Base-by-base conservation (phyloP, 2,329 filamentous ascomycete genomes). In the Penicillium frequentans region DNA sequence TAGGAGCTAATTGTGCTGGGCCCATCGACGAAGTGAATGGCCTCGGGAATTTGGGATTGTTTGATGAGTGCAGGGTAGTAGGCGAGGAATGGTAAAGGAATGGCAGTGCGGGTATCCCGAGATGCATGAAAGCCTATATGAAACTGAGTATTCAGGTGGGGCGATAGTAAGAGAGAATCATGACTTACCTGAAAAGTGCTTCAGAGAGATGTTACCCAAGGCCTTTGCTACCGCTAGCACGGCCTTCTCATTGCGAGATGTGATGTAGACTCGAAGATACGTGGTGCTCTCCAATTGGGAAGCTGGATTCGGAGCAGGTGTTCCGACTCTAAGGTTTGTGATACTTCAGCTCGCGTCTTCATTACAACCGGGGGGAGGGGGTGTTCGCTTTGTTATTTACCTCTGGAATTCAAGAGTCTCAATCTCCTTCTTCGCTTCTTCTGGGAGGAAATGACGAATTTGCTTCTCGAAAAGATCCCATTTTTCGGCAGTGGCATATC, bases 401-500 rank as follows among this genome's bases (percentile, higher is more conserved):
- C 77, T 67, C 64, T 84, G 81, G 51, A 84, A 84, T 37, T 84
- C 81, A n/a, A 85, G 70, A 3, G 81, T 67, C 53, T 83, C 77
- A 45, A 83, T 74, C 33, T 77, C 69, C 21, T 78, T 69, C 24
- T 72, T 55, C 5, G 75, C 68, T 1, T 71, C 72, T 27, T 77
- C 68, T n/a, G 74, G 64, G 14, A 84, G 69, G 4, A 75, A 75
- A 54, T 73, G 70, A 1, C 75, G 73, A 11, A 83, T 61, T 66
- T 83, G 81, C 6, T 68, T 72, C 61, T 84, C 81, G 24, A 79
- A 70, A 0, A 83, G 67, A 43, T 80, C 75, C 65, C 78, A 83
- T 64, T 84, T 84, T 58, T 78, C 69, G 1, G 68, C 60, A 0
- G 78, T 81, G 1, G 70, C 80, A 59, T 83, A 83, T 0, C 80